Percentiles rank a stretch among this genome's conserved stretches.
Conservation (phyloP, 108 stramenopile genomes). For the Cyclotella cryptica region DNA sequence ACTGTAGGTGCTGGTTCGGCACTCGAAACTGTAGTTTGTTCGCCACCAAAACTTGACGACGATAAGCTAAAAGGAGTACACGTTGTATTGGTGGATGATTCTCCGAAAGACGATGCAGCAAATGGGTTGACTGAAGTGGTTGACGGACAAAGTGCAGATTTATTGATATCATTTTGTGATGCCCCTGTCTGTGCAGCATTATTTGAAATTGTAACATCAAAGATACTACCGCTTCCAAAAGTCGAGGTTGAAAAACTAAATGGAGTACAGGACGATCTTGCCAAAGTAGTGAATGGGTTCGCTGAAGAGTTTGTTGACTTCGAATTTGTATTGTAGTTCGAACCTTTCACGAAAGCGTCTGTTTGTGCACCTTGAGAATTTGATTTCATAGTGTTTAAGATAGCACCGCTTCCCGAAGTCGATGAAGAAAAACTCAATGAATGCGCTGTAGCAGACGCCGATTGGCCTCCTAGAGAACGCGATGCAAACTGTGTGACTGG, state of each 20-base stretch:
- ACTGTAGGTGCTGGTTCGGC: not conserved
- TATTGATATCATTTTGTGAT: no score
- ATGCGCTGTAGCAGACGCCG: not conserved
- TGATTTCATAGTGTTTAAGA: no score
- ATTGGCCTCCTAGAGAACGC: not conserved
- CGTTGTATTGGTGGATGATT: not conserved
- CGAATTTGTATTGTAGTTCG: not conserved
- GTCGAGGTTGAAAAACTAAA: conserved; percentile 1
- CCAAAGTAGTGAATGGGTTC: not conserved
- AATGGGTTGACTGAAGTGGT: conserved; percentile 1
- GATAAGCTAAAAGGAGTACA: not conserved
- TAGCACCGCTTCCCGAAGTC: not conserved
- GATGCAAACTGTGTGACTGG: not conserved
- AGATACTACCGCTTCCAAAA: not conserved
- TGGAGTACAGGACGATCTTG: not conserved
- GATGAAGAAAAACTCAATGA: not conserved
- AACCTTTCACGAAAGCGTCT: no score
- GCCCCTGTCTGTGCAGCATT: no score
- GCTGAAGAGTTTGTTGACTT: not conserved
- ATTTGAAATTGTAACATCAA: not conserved
- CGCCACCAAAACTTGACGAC: not conserved
- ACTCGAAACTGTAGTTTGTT: not conserved
- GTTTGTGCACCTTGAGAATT: no score
- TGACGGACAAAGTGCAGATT: no score
- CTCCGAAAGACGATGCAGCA: not conserved